Evolutionary conservation across 1,284 basidiomycete genomes (phyloP), one percentile per base, ranked within the genome.

Genomic region (Ustilago crameri): DNA sequence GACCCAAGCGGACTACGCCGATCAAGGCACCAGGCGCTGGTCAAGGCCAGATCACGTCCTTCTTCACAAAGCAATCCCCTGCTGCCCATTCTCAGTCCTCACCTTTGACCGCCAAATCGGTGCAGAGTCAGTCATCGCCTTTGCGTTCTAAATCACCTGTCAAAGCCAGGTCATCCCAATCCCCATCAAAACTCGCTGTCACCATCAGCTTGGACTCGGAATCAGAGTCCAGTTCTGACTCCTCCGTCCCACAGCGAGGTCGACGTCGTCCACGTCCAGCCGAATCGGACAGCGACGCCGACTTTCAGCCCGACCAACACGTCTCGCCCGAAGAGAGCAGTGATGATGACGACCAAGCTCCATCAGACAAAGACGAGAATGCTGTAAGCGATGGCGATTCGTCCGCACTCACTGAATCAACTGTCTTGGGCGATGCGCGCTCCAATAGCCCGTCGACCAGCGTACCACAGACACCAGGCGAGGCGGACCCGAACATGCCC

Each of bases 31-130:
- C 51, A 9, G 32, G 51, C 18, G 47, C 51, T 1, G 56, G 43
- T 17, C 59, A 70, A 53, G 67, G 61, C 30, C 55, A 54, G n/a
- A 63, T 70, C 52, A 51, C 51, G 14, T 70, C 60, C 14, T 70
- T 64, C 52, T 70, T 70, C 52, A 15, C 56, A 5, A 47, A 52
- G 15, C 37, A 40, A 8, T 35, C 52, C n/a, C 32, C 42, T 17
- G 51, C 52, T 26, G 46, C 55, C 9, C 45, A 51, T 5, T 42
- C 51, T 23, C 23, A 54, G 5, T 18, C 48, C 30, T 30, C 30
- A 12, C 30, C 30, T 12, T 5, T 30, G n/a, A n/a, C n/a, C 30
- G 30, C 30, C 30, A 30, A 30, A 12, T 30, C 30, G 30, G 12
- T 30, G 7, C 12, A 5, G 30, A 30, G 5, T 15, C 30, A 51